These are phyloP conservation scores for Pilasporangium apinafurcum DNA, from an alignment of 352 stramenopile species.

Conservation along the genomic window DNA sequence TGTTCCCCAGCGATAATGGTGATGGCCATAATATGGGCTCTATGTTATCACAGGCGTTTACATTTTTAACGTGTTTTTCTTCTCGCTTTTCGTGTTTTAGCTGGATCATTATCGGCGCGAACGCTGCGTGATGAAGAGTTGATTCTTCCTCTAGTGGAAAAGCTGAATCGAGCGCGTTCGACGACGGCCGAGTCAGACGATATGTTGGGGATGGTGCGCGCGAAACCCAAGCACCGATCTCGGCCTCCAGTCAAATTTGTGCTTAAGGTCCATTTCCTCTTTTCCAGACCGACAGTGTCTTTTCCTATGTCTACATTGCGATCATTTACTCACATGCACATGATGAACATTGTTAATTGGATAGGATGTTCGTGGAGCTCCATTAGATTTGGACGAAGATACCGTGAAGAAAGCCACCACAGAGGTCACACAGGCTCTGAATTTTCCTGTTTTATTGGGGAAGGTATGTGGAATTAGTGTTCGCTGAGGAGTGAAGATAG, in stretches of 20 bases:
- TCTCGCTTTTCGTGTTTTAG: not conserved
- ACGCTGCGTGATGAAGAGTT: conserved; percentile 77
- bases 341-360: no score
- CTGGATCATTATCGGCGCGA: conserved; percentile 49
- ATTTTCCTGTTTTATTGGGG: conserved; percentile 64
- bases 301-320: no score
- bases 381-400: conserved; percentile 60
- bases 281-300: no score
- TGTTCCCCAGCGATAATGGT: conserved; percentile 58
- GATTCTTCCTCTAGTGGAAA: conserved; percentile 68
- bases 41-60: no score
- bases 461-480: conserved; percentile 23
- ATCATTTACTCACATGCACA: no score
- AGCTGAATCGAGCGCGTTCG: conserved; percentile 44
- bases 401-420: conserved; percentile 17
- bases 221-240: conserved; percentile 54
- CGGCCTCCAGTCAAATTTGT: conserved; percentile 75
- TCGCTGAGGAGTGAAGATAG: not conserved
- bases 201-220: conserved; percentile 26
- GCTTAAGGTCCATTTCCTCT: conserved; percentile 50
- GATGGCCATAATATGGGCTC: not conserved
- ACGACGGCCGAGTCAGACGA: conserved; percentile 41
- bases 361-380: conserved; percentile 64
- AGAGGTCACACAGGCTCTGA: conserved; percentile 38
- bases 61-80: not conserved